Conservation (phyloP, 306 rosid genomes). For the Quercus dentata region DNA sequence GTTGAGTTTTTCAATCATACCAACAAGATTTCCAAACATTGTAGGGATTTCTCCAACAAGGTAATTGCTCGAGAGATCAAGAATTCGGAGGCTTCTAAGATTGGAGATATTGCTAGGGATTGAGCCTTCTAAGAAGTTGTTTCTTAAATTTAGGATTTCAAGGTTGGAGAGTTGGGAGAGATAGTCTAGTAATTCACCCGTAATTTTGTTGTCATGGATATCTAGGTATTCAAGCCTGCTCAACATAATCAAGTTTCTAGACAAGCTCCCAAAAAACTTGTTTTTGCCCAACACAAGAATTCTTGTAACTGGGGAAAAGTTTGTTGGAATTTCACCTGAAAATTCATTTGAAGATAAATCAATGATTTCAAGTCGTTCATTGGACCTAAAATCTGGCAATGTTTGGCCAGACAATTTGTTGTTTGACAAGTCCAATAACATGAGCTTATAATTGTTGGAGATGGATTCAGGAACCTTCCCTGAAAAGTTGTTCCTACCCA, state of each 20-base stretch:
- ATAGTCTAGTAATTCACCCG: too few relatives aligned
- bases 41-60: background rate
- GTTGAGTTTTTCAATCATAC: conserved; percentile 16
- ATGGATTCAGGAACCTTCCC: conserved; percentile 25
- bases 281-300: background rate
- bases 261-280: conserved; percentile 12
- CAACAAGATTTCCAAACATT: conserved; percentile 8
- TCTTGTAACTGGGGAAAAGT: conserved; percentile 15
- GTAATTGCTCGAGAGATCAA: conserved; percentile 23
- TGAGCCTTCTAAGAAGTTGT: too few relatives aligned
- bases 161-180: background rate
- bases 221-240: conserved; percentile 19
- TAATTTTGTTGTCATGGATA: conserved; percentile 20
- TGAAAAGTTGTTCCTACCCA: conserved; percentile 26
- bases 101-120: background rate
- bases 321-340: conserved; percentile 25
- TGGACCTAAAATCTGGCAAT: conserved; percentile 15
- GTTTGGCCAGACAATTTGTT: conserved; percentile 20
- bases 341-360: conserved; percentile 28
- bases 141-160: too few relatives aligned
- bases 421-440: conserved; percentile 21
- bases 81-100: conserved; percentile 15
- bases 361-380: conserved; percentile 6
- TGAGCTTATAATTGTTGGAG: conserved; percentile 21
- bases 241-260: conserved; percentile 13